A percentile compares a stretch with the other conserved stretches of the same genome.
These are phyloP conservation scores for Clavispora fructus DNA, from an alignment of 805 yeast species.

Conservation along the genomic window DNA sequence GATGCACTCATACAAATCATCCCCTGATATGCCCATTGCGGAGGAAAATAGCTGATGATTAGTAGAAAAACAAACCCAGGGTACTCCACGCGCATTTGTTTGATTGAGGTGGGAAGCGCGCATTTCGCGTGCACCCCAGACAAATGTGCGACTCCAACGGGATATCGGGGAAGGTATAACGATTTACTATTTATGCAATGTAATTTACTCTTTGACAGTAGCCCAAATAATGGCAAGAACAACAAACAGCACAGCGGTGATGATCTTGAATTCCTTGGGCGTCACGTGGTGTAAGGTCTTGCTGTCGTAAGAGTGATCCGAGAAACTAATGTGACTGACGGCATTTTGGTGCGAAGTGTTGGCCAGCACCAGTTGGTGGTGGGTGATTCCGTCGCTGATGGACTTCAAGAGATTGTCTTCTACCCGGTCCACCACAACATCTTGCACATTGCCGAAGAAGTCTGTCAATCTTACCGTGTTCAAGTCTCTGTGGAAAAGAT, in stretches of 20 bases:
- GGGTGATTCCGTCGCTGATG: background rate
- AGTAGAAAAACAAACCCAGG: background rate
- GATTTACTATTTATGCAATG: background rate
- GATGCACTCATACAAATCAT: constrained; percentile 7
- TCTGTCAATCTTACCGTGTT: constrained; percentile 77
- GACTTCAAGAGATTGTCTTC: constrained; percentile 40
- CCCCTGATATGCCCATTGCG: constrained; percentile 13
- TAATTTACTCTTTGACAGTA: constrained; percentile 6
- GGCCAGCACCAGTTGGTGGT: background rate
- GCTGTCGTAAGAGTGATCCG: constrained; percentile 4
- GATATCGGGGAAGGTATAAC: background rate
- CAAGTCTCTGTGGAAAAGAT: constrained; percentile 62
- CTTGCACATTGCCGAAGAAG: constrained; percentile 89
- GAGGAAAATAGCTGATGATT: background rate
- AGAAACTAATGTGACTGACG: constrained; percentile 4
- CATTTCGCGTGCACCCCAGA: background rate
- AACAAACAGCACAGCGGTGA: constrained; percentile 11
- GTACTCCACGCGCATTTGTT: background rate
- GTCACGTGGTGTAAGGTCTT: constrained; percentile 13
- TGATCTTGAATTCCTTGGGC: constrained; percentile 8
- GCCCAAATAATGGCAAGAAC: constrained; percentile 14
- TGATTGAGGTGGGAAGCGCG: background rate
- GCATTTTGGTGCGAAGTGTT: background rate
- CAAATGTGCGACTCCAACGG: background rate
- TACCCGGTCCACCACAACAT: constrained; percentile 57